These are phyloP conservation scores for Spergularia bocconei DNA, from an alignment of 148 eudicot genomes.

Conservation along the genomic window DNA sequence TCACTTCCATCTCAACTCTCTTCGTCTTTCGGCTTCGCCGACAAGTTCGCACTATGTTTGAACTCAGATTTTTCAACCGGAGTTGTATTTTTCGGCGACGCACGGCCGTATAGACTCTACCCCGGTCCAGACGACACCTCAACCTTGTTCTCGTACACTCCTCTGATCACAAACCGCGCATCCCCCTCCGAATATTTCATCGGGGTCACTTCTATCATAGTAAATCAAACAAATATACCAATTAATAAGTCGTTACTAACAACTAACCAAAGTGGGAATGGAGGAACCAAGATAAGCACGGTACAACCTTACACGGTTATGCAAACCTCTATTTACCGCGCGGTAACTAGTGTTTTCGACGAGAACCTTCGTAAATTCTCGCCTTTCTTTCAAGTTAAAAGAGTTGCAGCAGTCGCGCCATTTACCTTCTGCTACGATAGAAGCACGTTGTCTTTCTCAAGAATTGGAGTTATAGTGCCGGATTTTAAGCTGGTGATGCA, in stretches of 20 bases:
- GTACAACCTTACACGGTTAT: slow-evolving; percentile 44
- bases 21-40: slow-evolving; percentile 21
- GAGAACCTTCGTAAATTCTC: slow-evolving; percentile 3
- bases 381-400: background rate
- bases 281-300: slow-evolving; percentile 47
- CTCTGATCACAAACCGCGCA: slow-evolving; percentile 27
- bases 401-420: slow-evolving; percentile 24
- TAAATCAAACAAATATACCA: slow-evolving; percentile 16
- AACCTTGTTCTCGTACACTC: slow-evolving; percentile 46
- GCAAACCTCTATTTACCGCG: slow-evolving; percentile 36
- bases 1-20: slow-evolving; percentile 41
- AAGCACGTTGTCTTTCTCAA: slow-evolving; percentile 13
- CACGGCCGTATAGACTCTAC: slow-evolving; percentile 39
- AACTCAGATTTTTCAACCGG: slow-evolving; percentile 11
- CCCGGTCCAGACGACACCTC: slow-evolving; percentile 26
- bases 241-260: slow-evolving; percentile 32
- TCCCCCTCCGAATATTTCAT: slow-evolving; percentile 37
- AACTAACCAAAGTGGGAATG: slow-evolving; percentile 27
- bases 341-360: slow-evolving; percentile 25
- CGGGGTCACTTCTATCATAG: slow-evolving; percentile 33
- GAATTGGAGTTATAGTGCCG: slow-evolving; percentile 39
- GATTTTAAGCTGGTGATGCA: slow-evolving; percentile 41
- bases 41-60: slow-evolving; percentile 42
- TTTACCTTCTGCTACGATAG: slow-evolving; percentile 35
- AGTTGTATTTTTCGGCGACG: slow-evolving; percentile 39